A percentile compares a stretch with the other conserved stretches of the same genome.
Conservation (phyloP, 2,329 filamentous ascomycete genomes). For the Tolypocladium ovalisporum region DNA sequence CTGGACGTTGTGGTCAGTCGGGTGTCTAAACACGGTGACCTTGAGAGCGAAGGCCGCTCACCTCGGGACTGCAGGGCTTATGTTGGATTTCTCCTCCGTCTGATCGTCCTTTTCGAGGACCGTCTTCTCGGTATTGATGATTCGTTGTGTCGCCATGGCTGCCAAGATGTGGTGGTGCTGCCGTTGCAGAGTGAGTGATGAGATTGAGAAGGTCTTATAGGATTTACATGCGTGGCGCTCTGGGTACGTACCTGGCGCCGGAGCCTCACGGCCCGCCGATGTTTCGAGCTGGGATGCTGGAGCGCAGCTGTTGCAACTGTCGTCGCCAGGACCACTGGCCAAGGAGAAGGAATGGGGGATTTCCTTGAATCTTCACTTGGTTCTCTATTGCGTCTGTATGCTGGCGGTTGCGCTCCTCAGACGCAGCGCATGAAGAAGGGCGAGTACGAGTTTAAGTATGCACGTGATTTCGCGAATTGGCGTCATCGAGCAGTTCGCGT, state of each 20-base stretch:
- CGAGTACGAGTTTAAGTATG: conserved; percentile 1
- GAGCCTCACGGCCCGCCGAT: not conserved
- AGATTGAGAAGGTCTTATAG: not conserved
- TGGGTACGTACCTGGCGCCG: not conserved
- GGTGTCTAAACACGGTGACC: not conserved
- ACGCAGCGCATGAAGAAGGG: not conserved
- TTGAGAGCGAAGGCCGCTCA: conserved; percentile 30
- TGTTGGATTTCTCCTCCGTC: conserved; percentile 52
- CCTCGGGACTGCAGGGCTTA: conserved; percentile 73
- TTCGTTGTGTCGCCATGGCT: conserved; percentile 60
- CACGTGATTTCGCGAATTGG: conserved; percentile 14
- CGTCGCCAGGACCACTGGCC: too few species aligned
- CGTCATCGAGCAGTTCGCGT: conserved; percentile 3
- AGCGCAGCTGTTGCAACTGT: not conserved
- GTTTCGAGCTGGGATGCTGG: too few species aligned
- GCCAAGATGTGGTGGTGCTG: conserved; percentile 4
- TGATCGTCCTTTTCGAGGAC: conserved; percentile 49
- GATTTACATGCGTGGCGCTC: not conserved
- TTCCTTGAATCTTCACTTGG: too few species aligned
- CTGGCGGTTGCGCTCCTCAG: too few species aligned
- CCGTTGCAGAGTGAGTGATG: not conserved
- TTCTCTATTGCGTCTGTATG: too few species aligned
- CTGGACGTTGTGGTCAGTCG: conserved; percentile 27
- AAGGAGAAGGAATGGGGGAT: too few species aligned
- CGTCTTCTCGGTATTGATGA: conserved; percentile 54